Evolutionary conservation across 2,329 filamentous ascomycete genomes (phyloP).

Genomic region (Penicillium sp.): DNA sequence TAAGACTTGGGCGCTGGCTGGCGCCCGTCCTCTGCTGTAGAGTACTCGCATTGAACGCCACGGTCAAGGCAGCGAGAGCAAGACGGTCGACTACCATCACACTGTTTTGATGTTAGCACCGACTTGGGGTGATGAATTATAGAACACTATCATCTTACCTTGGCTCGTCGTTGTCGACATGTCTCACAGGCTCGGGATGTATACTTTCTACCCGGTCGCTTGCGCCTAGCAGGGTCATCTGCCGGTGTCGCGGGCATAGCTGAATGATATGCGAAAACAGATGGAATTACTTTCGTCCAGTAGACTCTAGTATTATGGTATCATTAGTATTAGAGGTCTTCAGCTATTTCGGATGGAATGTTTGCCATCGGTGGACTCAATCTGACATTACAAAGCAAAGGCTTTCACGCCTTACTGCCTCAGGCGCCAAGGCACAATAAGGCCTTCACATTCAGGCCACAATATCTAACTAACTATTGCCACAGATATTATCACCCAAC

Average conservation of each 20-base stretch:
- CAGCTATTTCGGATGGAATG: not conserved
- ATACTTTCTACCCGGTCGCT: slow-evolving; percentile 24
- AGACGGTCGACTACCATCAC: slow-evolving; percentile 34
- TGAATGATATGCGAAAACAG: not conserved
- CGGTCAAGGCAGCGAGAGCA: slow-evolving; percentile 35
- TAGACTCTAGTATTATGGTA: not conserved
- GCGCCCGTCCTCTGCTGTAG: slow-evolving; percentile 33
- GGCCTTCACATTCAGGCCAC: too few relatives aligned
- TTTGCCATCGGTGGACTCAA: not conserved
- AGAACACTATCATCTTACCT: slow-evolving; percentile 24
- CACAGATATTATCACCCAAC: too few relatives aligned
- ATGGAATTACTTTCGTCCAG: not conserved
- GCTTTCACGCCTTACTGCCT: not conserved
- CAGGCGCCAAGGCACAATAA: not conserved
- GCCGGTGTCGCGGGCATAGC: slow-evolving; percentile 8
- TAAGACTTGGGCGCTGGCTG: slow-evolving; percentile 38
- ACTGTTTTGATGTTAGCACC: slow-evolving; percentile 22
- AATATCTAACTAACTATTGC: too few relatives aligned
- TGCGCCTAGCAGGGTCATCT: slow-evolving; percentile 16
- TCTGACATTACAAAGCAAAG: slow-evolving; percentile 10
- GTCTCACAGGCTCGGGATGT: slow-evolving; percentile 37
- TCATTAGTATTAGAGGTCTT: not conserved
- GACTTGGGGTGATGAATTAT: not conserved
- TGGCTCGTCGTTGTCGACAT: slow-evolving; percentile 38
- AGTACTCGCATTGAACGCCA: slow-evolving; percentile 31